Evolutionary conservation across 768 basidiomycete genomes (phyloP), one percentile per base, ranked within the genome.

Genomic region (Dentipellis fragilis): DNA sequence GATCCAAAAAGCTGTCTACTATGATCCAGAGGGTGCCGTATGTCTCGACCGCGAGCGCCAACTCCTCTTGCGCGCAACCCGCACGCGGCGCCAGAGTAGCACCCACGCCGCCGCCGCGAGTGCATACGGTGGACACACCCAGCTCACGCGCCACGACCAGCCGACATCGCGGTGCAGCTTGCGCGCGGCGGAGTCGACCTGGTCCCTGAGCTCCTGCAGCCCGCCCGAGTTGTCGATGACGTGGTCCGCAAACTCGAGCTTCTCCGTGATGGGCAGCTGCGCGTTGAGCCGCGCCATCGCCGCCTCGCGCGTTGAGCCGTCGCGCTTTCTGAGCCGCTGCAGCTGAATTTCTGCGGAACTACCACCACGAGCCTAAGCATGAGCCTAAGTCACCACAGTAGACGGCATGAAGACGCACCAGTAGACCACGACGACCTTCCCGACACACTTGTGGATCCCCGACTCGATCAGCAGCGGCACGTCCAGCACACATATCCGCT

Each of bases 381-480:
- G 14, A 40, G n/a, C 49, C 16, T 19, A 48, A 23, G 23, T 17
- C 38, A 11, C 7, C 17, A 23, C 29, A 19, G 23, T 16, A 54
- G n/a, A 12, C 37, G 47, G 8, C 22, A 19, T 52, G 49, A 17
- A 21, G 17, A 71, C 80, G 51, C 54, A 96, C 95, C 93, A 96
- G 66, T 92, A 94, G 5, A 96, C 93, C 10, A 99, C 85, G 3
- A 93, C 76, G 21, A 97, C 83, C 58, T 79, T 77, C 3, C 85
- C 93, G 47, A 93, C 87, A 77, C 80, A 87, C 64, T 78, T 81
- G 81, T 86, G 92, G 38, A 97, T 65, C 2, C 85, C 85, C 0
- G 88, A 84, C 67, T 99, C 96, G 55, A 99, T 85, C 55, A 99
- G 73, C 51, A 98, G 71, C 35, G 96, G 96, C 5, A 96, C 89